Conservation (phyloP, 108 stramenopile genomes). For the Cylindrotheca fusiformis region DNA sequence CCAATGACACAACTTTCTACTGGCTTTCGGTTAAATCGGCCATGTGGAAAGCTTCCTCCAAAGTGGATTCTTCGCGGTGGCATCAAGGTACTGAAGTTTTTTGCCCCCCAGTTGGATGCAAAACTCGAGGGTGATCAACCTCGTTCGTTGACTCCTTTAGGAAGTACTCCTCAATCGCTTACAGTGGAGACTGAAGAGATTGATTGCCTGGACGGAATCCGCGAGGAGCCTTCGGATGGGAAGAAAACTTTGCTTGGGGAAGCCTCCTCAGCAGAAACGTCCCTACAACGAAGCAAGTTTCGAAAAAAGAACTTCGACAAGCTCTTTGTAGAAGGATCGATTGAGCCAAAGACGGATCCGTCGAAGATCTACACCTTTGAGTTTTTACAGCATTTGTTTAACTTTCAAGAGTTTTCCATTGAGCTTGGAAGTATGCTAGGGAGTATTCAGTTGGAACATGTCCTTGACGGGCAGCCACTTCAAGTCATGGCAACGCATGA, state of each 20-base stretch:
- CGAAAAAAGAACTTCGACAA: slow-evolving; percentile 78
- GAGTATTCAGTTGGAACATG: slow-evolving; percentile 45
- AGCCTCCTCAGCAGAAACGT: slow-evolving; percentile 23
- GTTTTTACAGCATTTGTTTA: slow-evolving; percentile 81
- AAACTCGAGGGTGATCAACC: slow-evolving; percentile 62
- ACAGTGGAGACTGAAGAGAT: slow-evolving; percentile 27
- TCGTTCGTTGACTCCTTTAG: slow-evolving; percentile 62
- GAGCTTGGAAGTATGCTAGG: slow-evolving; percentile 68
- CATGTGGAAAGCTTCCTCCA: slow-evolving; percentile 59
- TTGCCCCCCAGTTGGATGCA: slow-evolving; percentile 76
- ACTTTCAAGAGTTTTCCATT: slow-evolving; percentile 71
- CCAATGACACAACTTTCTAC: slow-evolving; percentile 76
- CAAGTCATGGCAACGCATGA: slow-evolving; percentile 51
- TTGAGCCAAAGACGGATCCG: slow-evolving; percentile 32
- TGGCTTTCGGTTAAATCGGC: slow-evolving; percentile 53
- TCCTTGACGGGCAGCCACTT: slow-evolving; percentile 71
- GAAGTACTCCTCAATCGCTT: slow-evolving; percentile 75
- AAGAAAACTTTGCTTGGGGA: slow-evolving; percentile 38
- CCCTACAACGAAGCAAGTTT: slow-evolving; percentile 43
- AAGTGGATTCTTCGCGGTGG: slow-evolving; percentile 66
- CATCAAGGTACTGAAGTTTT: slow-evolving; percentile 55
- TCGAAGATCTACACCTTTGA: slow-evolving; percentile 80
- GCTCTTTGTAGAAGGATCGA: slow-evolving; percentile 35
- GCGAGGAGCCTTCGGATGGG: slow-evolving; percentile 28
- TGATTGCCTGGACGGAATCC: slow-evolving; percentile 1